Conservation (phyloP, 768 basidiomycete species). For the Amanita inopinata region DNA sequence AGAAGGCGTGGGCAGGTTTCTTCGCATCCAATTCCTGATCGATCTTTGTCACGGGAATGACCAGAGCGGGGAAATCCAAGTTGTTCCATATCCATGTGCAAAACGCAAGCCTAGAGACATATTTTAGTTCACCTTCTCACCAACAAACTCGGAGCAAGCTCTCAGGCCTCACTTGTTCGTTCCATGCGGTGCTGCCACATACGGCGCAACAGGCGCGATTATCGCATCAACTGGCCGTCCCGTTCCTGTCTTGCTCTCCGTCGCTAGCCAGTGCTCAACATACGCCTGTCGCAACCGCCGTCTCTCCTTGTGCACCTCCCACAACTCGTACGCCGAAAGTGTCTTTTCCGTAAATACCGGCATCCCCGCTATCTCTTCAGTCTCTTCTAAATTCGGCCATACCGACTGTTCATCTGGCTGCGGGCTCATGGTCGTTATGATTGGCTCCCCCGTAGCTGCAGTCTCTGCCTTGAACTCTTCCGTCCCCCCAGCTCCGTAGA, state of each 20-base stretch:
- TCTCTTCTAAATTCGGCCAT: background rate
- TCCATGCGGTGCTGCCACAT: conserved; percentile 56
- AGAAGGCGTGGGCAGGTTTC: conserved; percentile 35
- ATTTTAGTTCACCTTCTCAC: too few species aligned
- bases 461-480: conserved; percentile 35
- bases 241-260: conserved; percentile 42
- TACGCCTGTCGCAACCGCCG: conserved; percentile 43
- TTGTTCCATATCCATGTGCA: conserved; percentile 63
- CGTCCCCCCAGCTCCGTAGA: conserved; percentile 37
- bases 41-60: conserved; percentile 58
- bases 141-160: too few species aligned
- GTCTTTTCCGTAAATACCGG: conserved; percentile 15
- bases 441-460: conserved; percentile 41
- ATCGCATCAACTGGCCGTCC: conserved; percentile 72
- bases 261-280: conserved; percentile 54
- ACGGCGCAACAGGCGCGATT: conserved; percentile 54
- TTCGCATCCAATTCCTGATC: conserved; percentile 43
- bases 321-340: conserved; percentile 47
- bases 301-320: conserved; percentile 53
- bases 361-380: conserved; percentile 12
- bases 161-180: conserved; percentile 31
- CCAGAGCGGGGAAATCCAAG: conserved; percentile 53
- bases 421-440: conserved; percentile 37
- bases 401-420: conserved; percentile 15
- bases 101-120: conserved; percentile 25